Base-by-base conservation (phyloP, 2,329 filamentous ascomycete species). In the Colletotrichum limetticola region DNA sequence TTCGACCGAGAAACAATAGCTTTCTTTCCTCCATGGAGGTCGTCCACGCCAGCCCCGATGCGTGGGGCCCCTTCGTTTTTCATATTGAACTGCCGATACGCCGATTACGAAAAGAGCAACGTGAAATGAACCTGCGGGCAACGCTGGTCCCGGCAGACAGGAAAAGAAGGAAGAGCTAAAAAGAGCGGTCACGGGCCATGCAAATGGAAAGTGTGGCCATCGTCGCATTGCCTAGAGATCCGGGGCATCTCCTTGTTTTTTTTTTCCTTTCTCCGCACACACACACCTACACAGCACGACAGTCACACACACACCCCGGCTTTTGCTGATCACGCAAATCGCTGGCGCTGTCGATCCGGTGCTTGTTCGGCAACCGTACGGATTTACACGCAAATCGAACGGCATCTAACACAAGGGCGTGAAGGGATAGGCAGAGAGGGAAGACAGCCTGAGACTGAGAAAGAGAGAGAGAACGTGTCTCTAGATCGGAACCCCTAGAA, bases 101-200 rank as follows among this genome's bases (percentile, higher is more conserved):
- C 42, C 42, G 7, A n/a, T 8, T 53, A 5, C 32, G 26, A 22
- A 56, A 49, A 35, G 37, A 49, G 42, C 19, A 8, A n/a, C 42
- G 64, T 26, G 35, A 61, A 65, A 28, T 58, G 57, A n/a, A 37
- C 53, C 53, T 69, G 53, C 67, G 52, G 67, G 60, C 37, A 26
- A 69, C 42, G 60, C 60, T 69, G 60, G 67, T 69, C 67, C 67
- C 60, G 57, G 67, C n/a, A 35, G 24, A 30, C 37, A 42, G 37
- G 37, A 42, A 42, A 42, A 42, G 14, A 42, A 42, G 16, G 53
- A 12, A 56, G 30, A 11, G 37, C 16, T 5, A 26, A 42, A 52
- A 60, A 61, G 42, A 22, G 65, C 65, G 55, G 65, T 37, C 53
- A 56, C 60, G 60, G 67, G 37, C 53, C 60, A 37, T 55, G 53